These are phyloP conservation scores for Pseudomicrostroma phylloplanum DNA, from an alignment of 1,284 basidiomycete genomes.

Conservation along the genomic window DNA sequence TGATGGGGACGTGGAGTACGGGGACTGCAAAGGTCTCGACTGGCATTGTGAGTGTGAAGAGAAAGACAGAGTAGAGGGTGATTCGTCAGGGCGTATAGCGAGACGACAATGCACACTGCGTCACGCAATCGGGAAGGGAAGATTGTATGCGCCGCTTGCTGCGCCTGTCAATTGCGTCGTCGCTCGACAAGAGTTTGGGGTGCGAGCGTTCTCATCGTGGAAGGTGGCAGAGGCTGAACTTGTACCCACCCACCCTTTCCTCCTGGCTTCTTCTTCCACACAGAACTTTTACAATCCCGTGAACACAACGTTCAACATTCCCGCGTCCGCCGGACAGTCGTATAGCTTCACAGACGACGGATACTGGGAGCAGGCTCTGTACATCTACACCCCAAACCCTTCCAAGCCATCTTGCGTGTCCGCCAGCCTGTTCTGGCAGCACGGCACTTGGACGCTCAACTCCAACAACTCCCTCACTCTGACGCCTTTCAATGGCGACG, in stretches of 20 bases:
- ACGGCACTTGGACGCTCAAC: conserved; percentile 43
- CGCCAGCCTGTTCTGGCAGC: conserved; percentile 47
- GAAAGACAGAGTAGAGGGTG: too few species aligned
- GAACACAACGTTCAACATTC: conserved; percentile 42
- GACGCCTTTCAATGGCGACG: conserved; percentile 28
- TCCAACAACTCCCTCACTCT: conserved; percentile 27
- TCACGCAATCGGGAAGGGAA: too few species aligned
- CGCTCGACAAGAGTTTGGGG: too few species aligned
- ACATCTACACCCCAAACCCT: conserved; percentile 38
- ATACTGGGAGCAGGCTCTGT: conserved; percentile 47
- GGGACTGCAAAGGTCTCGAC: conserved; percentile 12
- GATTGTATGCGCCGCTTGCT: neutral
- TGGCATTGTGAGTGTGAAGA: conserved; percentile 14
- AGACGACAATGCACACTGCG: too few species aligned
- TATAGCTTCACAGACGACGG: conserved; percentile 50
- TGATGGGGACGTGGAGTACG: conserved; percentile 15
- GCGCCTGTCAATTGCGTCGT: too few species aligned
- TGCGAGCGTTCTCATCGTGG: too few species aligned
- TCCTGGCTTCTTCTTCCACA: too few species aligned
- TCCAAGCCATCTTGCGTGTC: conserved; percentile 40
- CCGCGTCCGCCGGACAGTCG: conserved; percentile 34
- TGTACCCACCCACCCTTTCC: too few species aligned
- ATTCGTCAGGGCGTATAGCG: too few species aligned
- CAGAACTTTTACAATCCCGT: conserved; percentile 44
- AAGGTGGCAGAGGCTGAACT: too few species aligned